These are phyloP conservation scores for Schwanniomyces vanrijiae DNA, from an alignment of 805 yeast genomes.

Conservation along the genomic window DNA sequence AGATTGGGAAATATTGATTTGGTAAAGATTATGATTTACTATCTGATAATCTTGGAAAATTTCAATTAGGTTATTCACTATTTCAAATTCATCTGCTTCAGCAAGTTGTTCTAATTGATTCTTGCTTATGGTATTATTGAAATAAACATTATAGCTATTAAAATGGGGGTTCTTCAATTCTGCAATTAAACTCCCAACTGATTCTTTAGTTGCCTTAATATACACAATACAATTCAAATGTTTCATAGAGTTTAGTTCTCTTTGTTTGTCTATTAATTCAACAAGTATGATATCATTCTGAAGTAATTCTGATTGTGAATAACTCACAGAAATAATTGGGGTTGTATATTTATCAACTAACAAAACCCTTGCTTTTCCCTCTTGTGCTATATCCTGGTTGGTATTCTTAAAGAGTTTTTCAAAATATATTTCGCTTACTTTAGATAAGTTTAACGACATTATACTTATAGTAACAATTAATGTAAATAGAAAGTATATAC, in stretches of 20 bases:
- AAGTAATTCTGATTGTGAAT: constrained; percentile 83
- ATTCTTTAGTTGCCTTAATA: constrained; percentile 66
- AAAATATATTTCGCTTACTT: constrained; percentile 31
- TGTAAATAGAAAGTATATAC: not conserved
- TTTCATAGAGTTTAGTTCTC: constrained; percentile 57
- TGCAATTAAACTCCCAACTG: constrained; percentile 56
- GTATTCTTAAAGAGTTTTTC: constrained; percentile 24
- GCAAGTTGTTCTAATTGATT: constrained; percentile 83
- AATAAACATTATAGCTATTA: constrained; percentile 71
- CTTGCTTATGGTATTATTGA: constrained; percentile 75
- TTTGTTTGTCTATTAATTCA: constrained; percentile 58
- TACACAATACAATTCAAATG: constrained; percentile 82
- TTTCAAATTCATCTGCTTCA: constrained; percentile 85
- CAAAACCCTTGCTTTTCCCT: constrained; percentile 61
- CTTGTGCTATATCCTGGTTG: constrained; percentile 16
- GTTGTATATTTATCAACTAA: constrained; percentile 81
- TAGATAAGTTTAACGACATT: constrained; percentile 27
- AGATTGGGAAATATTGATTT: constrained; percentile 18
- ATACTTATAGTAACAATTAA: not conserved
- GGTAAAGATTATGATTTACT: constrained; percentile 66
- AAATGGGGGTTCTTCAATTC: constrained; percentile 83
- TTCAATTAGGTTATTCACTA: constrained; percentile 74
- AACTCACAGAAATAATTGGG: constrained; percentile 79
- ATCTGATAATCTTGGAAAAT: constrained; percentile 81
- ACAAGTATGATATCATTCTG: constrained; percentile 82